These are phyloP conservation scores for Lactarius psammicola DNA, from an alignment of 768 basidiomycete genomes.

Conservation along the genomic window DNA sequence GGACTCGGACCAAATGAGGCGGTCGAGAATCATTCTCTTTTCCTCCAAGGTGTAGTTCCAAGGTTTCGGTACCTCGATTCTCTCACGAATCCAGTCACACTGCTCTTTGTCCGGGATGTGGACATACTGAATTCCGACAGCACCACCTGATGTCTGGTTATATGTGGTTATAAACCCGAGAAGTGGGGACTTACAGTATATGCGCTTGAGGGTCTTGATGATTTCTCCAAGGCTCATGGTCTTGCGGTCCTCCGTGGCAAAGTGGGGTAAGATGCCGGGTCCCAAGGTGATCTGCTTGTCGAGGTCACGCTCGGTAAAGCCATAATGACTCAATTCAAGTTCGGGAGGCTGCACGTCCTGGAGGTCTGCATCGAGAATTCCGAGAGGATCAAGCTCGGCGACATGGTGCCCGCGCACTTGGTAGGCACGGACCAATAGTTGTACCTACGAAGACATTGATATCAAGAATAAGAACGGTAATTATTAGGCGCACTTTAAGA, in stretches of 20 bases:
- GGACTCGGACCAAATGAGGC: slow-evolving; percentile 99
- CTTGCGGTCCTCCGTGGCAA: slow-evolving; percentile 80
- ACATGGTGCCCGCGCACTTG: slow-evolving; percentile 98
- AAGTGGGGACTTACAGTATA: slow-evolving; percentile 73
- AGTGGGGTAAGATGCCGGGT: slow-evolving; percentile 94
- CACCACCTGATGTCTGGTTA: slow-evolving; percentile 57
- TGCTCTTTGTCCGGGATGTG: slow-evolving; percentile 99
- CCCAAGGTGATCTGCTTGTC: slow-evolving; percentile 94
- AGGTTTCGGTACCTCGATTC: slow-evolving; percentile 91
- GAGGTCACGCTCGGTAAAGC: slow-evolving; percentile 91
- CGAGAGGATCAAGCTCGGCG: slow-evolving; percentile 93
- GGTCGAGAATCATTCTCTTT: slow-evolving; percentile 98
- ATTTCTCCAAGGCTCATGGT: slow-evolving; percentile 91
- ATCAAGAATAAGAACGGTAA: neutral
- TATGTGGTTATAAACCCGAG: neutral
- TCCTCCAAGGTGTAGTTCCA: slow-evolving; percentile 99
- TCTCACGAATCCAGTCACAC: slow-evolving; percentile 98
- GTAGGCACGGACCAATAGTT: slow-evolving; percentile 96
- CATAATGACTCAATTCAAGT: slow-evolving; percentile 90
- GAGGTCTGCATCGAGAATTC: slow-evolving; percentile 88
- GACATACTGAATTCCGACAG: slow-evolving; percentile 85
- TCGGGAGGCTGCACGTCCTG: slow-evolving; percentile 78
- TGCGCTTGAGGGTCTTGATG: slow-evolving; percentile 83
- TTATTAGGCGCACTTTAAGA: slow-evolving; percentile 64
- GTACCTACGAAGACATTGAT: slow-evolving; percentile 55